Evolutionary conservation across 371 early-diverging fungal species (phyloP).

Genomic region (Mortierella sp.): DNA sequence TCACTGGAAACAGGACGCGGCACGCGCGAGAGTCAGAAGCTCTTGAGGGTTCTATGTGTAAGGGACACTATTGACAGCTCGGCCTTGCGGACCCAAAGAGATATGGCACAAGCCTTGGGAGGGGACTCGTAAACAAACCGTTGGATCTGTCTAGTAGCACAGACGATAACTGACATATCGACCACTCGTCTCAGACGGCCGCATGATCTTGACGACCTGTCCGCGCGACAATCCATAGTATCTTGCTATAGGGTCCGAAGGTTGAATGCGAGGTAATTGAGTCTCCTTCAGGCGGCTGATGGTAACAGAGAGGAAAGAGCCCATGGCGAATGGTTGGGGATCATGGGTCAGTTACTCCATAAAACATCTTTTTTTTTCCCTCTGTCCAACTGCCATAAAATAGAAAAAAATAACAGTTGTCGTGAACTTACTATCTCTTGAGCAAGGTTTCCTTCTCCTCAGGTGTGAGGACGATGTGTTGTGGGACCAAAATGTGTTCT

Average conservation of each 20-base stretch:
- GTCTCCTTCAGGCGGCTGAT: constrained; percentile 91
- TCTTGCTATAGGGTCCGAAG: constrained; percentile 94
- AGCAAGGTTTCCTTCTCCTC: constrained; percentile 95
- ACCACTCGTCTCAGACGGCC: constrained; percentile 98
- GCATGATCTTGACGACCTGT: constrained; percentile 94
- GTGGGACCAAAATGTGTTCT: constrained; percentile 96
- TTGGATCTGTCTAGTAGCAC: no score
- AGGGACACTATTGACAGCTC: no score
- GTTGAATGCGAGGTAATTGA: constrained; percentile 96
- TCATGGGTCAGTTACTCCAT: no score
- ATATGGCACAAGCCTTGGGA: no score
- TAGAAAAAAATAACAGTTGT: constrained; percentile 1
- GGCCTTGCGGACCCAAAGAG: no score
- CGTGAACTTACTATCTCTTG: constrained; percentile 84
- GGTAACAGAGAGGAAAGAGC: no score
- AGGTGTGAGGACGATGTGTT: constrained; percentile 89
- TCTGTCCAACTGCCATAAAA: no score
- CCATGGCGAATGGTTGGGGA: no score
- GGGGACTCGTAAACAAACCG: no score
- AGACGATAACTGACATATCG: constrained; percentile 94
- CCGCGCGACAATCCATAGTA: constrained; percentile 98
- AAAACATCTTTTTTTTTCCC: background rate
- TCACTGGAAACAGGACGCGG: no score
- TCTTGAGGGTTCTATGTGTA: no score
- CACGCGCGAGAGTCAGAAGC: no score